Percentiles rank a stretch among this genome's conserved stretches.
These are phyloP conservation scores for Lasiodiplodia sp. DNA, from an alignment of 2,329 filamentous ascomycete genomes.

Conservation along the genomic window DNA sequence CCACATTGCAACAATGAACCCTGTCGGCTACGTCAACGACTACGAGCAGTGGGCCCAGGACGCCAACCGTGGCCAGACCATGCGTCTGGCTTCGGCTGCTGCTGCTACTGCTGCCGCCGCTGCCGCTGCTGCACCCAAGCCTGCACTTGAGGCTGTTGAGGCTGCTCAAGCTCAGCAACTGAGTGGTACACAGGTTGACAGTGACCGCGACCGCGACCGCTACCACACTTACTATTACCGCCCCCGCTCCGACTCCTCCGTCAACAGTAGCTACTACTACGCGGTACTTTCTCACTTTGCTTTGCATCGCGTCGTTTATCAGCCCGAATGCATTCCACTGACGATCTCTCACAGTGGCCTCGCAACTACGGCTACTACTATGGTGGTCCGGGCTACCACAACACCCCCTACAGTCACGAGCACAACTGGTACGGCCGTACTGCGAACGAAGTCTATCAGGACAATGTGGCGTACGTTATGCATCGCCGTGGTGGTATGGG, in stretches of 20 bases:
- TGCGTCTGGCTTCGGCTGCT: not conserved
- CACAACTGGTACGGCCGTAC: constrained; percentile 26
- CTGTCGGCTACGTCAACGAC: constrained; percentile 14
- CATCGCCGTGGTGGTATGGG: not conserved
- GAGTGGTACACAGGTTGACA: not conserved
- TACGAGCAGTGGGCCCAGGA: constrained; percentile 7
- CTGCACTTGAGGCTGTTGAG: not conserved
- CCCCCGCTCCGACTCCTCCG: not conserved
- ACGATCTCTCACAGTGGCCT: not conserved
- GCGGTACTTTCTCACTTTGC: not conserved
- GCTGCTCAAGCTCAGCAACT: not conserved
- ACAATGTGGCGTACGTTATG: constrained; percentile 2
- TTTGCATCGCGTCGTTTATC: not conserved
- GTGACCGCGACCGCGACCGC: not conserved
- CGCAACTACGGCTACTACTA: not conserved
- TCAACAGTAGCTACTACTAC: not conserved
- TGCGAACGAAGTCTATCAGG: not conserved
- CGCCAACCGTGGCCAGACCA: constrained; percentile 7
- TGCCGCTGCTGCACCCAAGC: not conserved
- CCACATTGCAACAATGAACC: constrained; percentile 7
- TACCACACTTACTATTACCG: constrained; percentile 16
- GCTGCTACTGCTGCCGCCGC: not conserved
- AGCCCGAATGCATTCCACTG: not conserved
- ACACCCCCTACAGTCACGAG: constrained; percentile 2
- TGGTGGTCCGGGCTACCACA: not conserved